Conservation (phyloP, 495 filamentous ascomycete genomes). For the Tuber aestivum region DNA sequence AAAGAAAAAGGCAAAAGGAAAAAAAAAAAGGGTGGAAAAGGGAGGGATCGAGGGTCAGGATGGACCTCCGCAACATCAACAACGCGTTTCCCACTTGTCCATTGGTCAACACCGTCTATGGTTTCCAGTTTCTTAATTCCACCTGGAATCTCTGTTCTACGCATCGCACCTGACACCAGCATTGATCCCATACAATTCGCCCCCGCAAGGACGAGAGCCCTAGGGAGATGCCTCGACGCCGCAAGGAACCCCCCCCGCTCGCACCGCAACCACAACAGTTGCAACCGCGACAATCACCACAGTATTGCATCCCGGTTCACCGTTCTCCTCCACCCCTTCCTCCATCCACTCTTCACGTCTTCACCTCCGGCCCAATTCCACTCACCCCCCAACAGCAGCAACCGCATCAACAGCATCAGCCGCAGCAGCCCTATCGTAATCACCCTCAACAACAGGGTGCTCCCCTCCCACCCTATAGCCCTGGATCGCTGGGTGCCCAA, state of each 20-base stretch:
- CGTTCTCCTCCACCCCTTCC: conserved; percentile 6
- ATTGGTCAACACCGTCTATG: conserved; percentile 7
- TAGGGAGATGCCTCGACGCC: conserved; percentile 26
- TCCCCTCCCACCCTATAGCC: conserved; percentile 19
- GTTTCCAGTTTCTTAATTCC: conserved; percentile 12
- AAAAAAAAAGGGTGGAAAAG: background rate
- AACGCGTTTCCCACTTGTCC: conserved; percentile 30
- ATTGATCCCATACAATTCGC: conserved; percentile 7
- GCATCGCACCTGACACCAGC: background rate
- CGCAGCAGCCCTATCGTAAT: conserved; percentile 22
- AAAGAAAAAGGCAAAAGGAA: background rate
- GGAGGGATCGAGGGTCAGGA: background rate
- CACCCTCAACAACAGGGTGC: conserved; percentile 6
- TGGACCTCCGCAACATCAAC: conserved; percentile 19
- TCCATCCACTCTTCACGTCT: conserved; percentile 6
- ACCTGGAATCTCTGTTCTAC: background rate
- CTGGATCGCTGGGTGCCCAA: conserved; percentile 24
- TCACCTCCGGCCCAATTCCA: background rate
- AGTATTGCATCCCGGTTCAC: conserved; percentile 17
- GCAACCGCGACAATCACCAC: conserved; percentile 23
- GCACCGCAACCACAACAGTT: conserved; percentile 15
- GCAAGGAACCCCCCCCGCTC: conserved; percentile 15
- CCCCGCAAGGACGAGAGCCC: background rate
- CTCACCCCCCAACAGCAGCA: conserved; percentile 14
- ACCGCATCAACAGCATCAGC: conserved; percentile 12